Evolutionary conservation across 2,329 filamentous ascomycete species (phyloP), one percentile per base, ranked within the genome.

Genomic region (Beauveria australis): DNA sequence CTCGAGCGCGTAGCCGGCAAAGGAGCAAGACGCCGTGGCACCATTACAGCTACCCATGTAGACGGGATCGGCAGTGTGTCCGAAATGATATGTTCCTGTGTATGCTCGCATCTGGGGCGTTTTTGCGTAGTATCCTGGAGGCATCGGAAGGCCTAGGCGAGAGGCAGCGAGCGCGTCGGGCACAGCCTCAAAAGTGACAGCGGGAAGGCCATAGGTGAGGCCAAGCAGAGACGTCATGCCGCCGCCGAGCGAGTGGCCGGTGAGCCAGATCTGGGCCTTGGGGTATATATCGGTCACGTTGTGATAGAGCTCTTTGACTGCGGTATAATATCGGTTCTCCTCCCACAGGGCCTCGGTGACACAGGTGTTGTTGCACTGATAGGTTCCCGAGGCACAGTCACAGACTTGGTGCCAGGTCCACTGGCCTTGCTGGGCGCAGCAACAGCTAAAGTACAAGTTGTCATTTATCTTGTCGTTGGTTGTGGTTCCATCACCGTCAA

Each of bases 381-480:
- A 97, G 1, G 92, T 91, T 12, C 86, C 84, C 1, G 89, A 90
- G 64, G 92, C 91, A 72, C 94, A 99, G 72, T 96, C 89, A 74
- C 94, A 99, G 60, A 96, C 92, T 71, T 95, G 89, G 63, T 89
- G 87, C 88, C 92, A 97, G 18, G 92, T 85, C 76, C 87, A 92
- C 65, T 92, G 91, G 0, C 92, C 92, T 67, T 95, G 92, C 75
- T 97, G 92, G 4, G 86, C 94, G 74, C 94, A 99, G 74, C 94
- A 99, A 76, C 94, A 99, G 70, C 92, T 96, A 76, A 97, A 97
- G 75, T 96, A 96, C 10, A 99, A 80, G 71, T 99, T 99, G 75
- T 99, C 94, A 72, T 97, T 99, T 69, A 92, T 80, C 77, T 99
- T 99, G 76, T 99, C 94, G 67, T 96, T 96, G 28, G 92, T 96